These are phyloP conservation scores for Primulina tabacum DNA, from an alignment of 257 asterid species.

Conservation along the genomic window DNA sequence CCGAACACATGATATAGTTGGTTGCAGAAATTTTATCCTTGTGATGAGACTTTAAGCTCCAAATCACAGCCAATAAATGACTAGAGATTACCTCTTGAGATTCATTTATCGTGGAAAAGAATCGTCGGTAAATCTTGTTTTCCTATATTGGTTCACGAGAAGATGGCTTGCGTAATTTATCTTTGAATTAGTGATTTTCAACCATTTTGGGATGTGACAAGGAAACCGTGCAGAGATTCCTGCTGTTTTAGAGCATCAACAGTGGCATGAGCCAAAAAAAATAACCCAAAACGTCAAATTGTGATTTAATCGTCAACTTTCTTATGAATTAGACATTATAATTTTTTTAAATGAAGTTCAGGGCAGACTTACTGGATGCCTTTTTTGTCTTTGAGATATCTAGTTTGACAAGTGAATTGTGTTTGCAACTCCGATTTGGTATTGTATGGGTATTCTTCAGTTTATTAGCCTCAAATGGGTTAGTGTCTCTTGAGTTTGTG, in stretches of 20 bases:
- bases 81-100: background rate
- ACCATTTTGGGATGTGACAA: too few species aligned
- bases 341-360: background rate
- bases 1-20: background rate
- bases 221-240: background rate
- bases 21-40: background rate
- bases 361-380: background rate
- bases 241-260: background rate
- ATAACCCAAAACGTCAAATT: background rate
- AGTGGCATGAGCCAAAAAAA: background rate
- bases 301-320: background rate
- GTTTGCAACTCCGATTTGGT: background rate
- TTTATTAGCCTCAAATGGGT: background rate
- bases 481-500: background rate
- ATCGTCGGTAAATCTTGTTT: background rate
- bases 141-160: background rate
- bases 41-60: background rate
- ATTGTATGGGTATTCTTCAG: background rate
- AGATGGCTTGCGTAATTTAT: background rate
- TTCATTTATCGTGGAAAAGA: background rate
- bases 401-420: background rate
- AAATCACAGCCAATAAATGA: background rate
- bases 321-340: background rate
- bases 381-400: background rate
- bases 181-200: background rate